phyloP scores from a whole-genome alignment of 2,329 filamentous ascomycete species.

The Aspergillus phoenicis region DNA sequence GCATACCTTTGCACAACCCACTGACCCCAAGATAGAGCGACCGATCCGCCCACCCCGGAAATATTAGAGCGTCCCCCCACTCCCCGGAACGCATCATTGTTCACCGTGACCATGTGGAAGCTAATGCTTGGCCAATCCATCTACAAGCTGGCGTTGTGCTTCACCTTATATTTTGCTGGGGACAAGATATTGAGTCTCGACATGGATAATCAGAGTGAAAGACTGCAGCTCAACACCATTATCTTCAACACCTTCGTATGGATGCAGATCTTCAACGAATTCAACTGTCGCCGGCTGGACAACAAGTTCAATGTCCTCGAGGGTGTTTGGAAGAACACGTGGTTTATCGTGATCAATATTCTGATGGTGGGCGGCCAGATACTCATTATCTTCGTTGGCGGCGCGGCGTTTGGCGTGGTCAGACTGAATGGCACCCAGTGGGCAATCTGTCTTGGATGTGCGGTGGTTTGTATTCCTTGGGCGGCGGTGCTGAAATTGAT shows the following conservation, averaged over 20 bases:
- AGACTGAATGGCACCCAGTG: slow-evolving; percentile 72
- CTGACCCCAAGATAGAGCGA: slow-evolving; percentile 52
- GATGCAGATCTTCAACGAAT: slow-evolving; percentile 98
- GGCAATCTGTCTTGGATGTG: slow-evolving; percentile 66
- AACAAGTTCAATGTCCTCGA: slow-evolving; percentile 94
- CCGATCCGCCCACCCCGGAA: slow-evolving; percentile 76
- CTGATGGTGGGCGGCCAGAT: slow-evolving; percentile 86
- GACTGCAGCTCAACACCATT: slow-evolving; percentile 66
- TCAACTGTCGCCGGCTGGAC: slow-evolving; percentile 91
- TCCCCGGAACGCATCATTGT: slow-evolving; percentile 66
- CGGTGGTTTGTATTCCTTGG: slow-evolving; percentile 8
- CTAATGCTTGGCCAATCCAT: slow-evolving; percentile 92
- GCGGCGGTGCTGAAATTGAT: slow-evolving; percentile 6
- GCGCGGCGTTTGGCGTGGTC: slow-evolving; percentile 72
- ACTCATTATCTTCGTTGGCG: slow-evolving; percentile 83
- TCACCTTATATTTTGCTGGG: slow-evolving; percentile 74
- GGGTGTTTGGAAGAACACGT: slow-evolving; percentile 75
- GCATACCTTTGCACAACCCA: neutral
- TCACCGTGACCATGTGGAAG: slow-evolving; percentile 94
- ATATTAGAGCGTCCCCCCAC: slow-evolving; percentile 75
- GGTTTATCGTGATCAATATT: slow-evolving; percentile 79
- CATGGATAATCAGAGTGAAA: slow-evolving; percentile 24
- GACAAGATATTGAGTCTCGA: slow-evolving; percentile 57
- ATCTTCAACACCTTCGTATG: slow-evolving; percentile 99
- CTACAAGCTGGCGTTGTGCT: slow-evolving; percentile 76